Percentiles rank a stretch among this genome's conserved stretches.
Conservation (phyloP, 306 rosid genomes). For the Sindora glabra region DNA sequence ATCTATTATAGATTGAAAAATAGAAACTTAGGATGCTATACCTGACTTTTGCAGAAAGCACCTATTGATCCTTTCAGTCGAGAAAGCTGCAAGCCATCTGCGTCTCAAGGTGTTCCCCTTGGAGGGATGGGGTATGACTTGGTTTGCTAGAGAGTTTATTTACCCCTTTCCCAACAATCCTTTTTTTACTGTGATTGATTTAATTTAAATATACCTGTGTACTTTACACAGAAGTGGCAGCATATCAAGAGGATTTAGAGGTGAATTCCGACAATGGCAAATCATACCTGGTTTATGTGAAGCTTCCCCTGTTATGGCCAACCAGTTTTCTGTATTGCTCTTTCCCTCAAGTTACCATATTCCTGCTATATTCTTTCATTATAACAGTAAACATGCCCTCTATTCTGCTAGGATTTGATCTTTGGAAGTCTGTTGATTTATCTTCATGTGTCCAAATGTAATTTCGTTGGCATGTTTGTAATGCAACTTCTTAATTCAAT, state of each 20-base stretch:
- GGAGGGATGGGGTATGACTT: conserved; percentile 96
- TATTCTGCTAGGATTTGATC: not conserved
- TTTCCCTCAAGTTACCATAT: conserved; percentile 12
- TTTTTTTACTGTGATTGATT: conserved; percentile 14
- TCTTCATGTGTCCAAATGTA: not conserved
- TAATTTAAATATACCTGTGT: conserved; percentile 5
- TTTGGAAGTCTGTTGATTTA: not conserved
- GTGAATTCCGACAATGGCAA: conserved; percentile 96
- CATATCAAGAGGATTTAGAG: conserved; percentile 98
- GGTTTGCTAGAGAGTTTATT: not conserved
- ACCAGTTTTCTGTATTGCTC: conserved; percentile 84
- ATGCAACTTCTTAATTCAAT: not conserved
- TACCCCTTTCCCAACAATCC: not conserved
- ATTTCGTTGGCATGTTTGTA: not conserved
- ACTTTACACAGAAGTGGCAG: conserved; percentile 77
- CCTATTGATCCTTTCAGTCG: conserved; percentile 97
- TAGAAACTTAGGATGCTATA: conserved; percentile 18
- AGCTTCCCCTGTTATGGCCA: conserved; percentile 92
- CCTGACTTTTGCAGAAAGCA: conserved; percentile 69
- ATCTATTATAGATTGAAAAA: not conserved
- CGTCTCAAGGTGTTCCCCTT: conserved; percentile 97
- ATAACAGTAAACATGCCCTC: not conserved
- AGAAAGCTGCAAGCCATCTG: conserved; percentile 95
- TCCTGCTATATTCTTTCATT: conserved; percentile 17
- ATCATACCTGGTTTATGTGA: conserved; percentile 83